These are phyloP conservation scores for Rosa hybrid DNA, from an alignment of 331 rosid species.

Conservation along the genomic window DNA sequence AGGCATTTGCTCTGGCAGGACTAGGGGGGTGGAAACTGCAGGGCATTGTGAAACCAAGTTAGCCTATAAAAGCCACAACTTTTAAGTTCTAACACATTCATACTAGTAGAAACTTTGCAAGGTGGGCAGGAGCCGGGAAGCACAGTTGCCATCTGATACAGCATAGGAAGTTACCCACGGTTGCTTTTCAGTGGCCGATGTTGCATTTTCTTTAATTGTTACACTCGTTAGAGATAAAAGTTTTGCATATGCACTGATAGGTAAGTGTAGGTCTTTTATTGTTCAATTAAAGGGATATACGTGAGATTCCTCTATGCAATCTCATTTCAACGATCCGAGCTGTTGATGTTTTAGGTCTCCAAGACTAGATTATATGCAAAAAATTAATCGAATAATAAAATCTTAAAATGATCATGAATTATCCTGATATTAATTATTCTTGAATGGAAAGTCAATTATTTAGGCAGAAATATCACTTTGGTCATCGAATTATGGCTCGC, in stretches of 20 bases:
- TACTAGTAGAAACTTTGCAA: neutral
- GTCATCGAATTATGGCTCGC: too few species aligned
- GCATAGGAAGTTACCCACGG: neutral
- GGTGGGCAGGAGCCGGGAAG: neutral
- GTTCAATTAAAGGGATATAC: neutral
- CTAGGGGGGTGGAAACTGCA: conserved; percentile 98
- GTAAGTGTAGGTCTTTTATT: neutral
- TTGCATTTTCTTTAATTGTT: neutral
- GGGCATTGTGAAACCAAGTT: conserved; percentile 78
- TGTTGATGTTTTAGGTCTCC: neutral
- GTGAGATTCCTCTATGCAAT: neutral
- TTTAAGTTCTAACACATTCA: neutral
- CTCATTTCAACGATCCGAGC: neutral
- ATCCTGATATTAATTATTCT: too few species aligned
- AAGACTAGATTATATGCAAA: neutral
- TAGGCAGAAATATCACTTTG: too few species aligned
- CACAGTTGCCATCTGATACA: neutral
- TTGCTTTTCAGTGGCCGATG: neutral
- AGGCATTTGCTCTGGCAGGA: conserved; percentile 93
- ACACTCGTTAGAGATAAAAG: neutral
- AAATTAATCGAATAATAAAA: too few species aligned
- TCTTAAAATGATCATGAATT: too few species aligned
- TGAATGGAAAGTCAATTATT: neutral
- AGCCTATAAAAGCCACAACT: conserved; percentile 23
- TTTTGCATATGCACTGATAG: neutral